Percentiles rank a stretch among this genome's conserved stretches.
Evolutionary conservation across 306 rosid genomes (phyloP).

Genomic region (Arachis hypogaea): DNA sequence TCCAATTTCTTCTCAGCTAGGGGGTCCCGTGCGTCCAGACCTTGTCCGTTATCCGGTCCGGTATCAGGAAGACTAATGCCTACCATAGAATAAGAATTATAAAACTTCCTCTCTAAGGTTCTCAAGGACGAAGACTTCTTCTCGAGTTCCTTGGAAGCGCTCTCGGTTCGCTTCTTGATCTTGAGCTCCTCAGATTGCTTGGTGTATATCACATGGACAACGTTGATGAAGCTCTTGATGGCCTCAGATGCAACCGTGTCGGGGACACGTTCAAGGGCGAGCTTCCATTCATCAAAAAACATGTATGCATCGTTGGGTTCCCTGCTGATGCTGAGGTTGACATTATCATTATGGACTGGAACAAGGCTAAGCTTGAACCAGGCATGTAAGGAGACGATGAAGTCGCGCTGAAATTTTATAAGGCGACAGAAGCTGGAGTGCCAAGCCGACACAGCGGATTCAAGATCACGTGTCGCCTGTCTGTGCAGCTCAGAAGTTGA

Average conservation of each 20-base stretch:
- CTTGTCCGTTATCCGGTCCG: constrained; percentile 66
- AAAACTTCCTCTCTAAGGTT: constrained; percentile 82
- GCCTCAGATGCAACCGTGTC: constrained; percentile 98
- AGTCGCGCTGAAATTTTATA: constrained; percentile 83
- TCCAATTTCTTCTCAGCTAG: constrained; percentile 89
- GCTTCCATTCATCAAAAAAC: constrained; percentile 97
- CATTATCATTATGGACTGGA: constrained; percentile 64
- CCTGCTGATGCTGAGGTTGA: constrained; percentile 40
- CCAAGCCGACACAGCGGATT: constrained; percentile 87
- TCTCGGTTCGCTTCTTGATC: constrained; percentile 75
- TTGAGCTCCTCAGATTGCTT: constrained; percentile 88
- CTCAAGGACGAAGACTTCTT: constrained; percentile 83
- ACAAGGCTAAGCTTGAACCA: constrained; percentile 89
- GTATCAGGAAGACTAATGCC: constrained; percentile 91
- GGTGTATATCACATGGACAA: constrained; percentile 74
- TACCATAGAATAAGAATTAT: constrained; percentile 90
- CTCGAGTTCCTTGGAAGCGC: constrained; percentile 87
- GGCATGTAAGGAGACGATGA: constrained; percentile 73
- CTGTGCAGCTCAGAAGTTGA: constrained; percentile 90
- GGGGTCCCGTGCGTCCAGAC: constrained; percentile 87
- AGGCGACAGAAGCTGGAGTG: constrained; percentile 87
- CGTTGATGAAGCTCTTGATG: constrained; percentile 88
- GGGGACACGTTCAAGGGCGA: constrained; percentile 92
- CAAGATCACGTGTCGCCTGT: constrained; percentile 97
- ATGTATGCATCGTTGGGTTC: constrained; percentile 65